These are phyloP conservation scores for Chlorella vulgaris DNA, from an alignment of 139 green algal species.

Conservation along the genomic window DNA sequence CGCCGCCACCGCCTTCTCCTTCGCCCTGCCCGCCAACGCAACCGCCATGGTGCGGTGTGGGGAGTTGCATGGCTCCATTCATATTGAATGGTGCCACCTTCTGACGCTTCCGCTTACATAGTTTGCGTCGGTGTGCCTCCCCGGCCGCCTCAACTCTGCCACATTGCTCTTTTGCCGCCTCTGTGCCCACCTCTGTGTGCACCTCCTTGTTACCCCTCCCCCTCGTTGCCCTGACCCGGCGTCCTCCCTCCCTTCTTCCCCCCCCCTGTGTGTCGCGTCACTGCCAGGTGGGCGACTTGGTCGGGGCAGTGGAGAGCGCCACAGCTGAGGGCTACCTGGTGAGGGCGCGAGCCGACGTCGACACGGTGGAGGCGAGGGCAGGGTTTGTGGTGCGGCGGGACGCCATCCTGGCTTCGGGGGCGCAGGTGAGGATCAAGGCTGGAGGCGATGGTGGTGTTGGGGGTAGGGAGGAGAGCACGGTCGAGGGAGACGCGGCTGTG, in stretches of 20 bases:
- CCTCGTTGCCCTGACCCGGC: too few relatives aligned
- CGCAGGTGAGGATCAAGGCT: conserved; percentile 15
- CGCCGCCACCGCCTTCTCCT: not conserved
- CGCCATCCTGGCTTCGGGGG: conserved; percentile 4
- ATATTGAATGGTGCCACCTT: not conserved
- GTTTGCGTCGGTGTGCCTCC: too few relatives aligned
- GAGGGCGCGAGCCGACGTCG: conserved; percentile 30
- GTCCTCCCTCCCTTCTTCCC: too few relatives aligned
- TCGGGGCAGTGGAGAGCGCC: not conserved
- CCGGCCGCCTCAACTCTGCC: too few relatives aligned
- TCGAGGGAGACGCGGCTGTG: not conserved
- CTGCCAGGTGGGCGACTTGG: conserved; percentile 8
- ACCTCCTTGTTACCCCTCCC: too few relatives aligned
- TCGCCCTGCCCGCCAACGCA: conserved; percentile 17
- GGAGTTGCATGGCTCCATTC: too few relatives aligned
- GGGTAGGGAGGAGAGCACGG: too few relatives aligned
- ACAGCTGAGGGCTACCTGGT: conserved; percentile 33
- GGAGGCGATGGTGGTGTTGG: not conserved
- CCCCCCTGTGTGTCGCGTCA: too few relatives aligned
- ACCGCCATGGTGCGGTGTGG: conserved; percentile 7
- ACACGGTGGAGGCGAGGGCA: conserved; percentile 35
- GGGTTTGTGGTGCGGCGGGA: conserved; percentile 26
- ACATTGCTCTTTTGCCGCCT: too few relatives aligned
- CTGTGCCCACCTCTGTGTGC: too few relatives aligned
- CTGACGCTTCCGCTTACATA: too few relatives aligned